Conservation (phyloP, 176 grass and related monocot genomes). For the Areca catechu region DNA sequence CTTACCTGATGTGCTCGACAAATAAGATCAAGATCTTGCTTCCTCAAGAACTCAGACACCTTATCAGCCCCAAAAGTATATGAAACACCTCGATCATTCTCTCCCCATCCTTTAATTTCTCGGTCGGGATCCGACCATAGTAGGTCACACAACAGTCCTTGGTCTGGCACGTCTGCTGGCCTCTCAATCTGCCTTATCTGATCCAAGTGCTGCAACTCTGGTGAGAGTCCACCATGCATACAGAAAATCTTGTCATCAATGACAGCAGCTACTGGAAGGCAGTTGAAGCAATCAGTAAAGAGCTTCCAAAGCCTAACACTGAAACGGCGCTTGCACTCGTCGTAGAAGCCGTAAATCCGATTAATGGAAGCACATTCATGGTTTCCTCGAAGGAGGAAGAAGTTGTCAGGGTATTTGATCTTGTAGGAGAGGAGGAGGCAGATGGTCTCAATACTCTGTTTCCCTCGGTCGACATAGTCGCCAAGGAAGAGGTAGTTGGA, state of each 20-base stretch:
- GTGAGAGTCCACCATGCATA: too few relatives aligned
- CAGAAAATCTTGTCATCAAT: too few relatives aligned
- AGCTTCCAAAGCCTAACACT: slow-evolving; percentile 6
- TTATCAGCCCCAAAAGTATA: slow-evolving; percentile 2
- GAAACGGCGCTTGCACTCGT: slow-evolving; percentile 71
- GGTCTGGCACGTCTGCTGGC: too few relatives aligned
- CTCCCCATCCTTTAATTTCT: neutral
- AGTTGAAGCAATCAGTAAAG: too few relatives aligned
- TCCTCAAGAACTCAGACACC: neutral
- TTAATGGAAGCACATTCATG: slow-evolving; percentile 68
- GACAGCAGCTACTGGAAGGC: too few relatives aligned
- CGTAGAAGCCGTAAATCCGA: slow-evolving; percentile 75
- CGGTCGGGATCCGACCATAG: neutral
- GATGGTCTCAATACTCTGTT: slow-evolving; percentile 63
- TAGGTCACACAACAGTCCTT: neutral
- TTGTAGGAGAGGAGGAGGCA: slow-evolving; percentile 59
- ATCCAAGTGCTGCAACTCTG: too few relatives aligned
- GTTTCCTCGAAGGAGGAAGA: slow-evolving; percentile 61
- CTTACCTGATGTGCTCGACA: neutral
- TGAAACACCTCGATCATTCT: neutral
- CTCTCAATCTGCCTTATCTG: too few relatives aligned
- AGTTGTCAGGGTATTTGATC: slow-evolving; percentile 47
- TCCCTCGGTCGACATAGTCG: slow-evolving; percentile 59
- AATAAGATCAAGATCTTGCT: slow-evolving; percentile 3
- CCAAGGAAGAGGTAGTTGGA: slow-evolving; percentile 58